Percentiles rank a stretch among this genome's conserved stretches.
Evolutionary conservation across 2,329 filamentous ascomycete genomes (phyloP).

Genomic region (Sclerotinia spermophila): DNA sequence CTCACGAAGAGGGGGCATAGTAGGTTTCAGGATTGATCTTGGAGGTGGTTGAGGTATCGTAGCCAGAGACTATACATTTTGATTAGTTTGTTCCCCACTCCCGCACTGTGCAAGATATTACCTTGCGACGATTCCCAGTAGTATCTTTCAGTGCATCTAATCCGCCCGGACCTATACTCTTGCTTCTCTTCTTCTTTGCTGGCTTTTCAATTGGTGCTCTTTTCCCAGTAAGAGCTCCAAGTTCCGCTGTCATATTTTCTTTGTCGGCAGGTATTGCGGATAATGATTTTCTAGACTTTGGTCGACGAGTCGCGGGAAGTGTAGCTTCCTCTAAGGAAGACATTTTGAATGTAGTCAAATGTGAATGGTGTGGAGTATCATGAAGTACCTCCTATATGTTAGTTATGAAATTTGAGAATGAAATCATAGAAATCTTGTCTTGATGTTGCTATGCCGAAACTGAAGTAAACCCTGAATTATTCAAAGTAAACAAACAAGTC

Average conservation of each 20-base stretch:
- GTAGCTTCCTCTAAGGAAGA: constrained; percentile 45
- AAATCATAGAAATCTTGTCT: constrained; percentile 21
- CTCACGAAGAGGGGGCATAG: constrained; percentile 62
- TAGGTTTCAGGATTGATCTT: constrained; percentile 77
- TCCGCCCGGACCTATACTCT: constrained; percentile 91
- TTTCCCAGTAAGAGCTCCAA: constrained; percentile 45
- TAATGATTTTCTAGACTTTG: constrained; percentile 65
- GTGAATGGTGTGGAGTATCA: background rate
- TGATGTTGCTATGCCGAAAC: constrained; percentile 21
- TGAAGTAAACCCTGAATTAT: constrained; percentile 23
- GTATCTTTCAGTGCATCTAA: constrained; percentile 75
- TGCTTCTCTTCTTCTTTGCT: constrained; percentile 75
- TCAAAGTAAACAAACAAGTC: constrained; percentile 24
- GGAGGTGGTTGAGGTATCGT: constrained; percentile 44
- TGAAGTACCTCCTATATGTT: background rate
- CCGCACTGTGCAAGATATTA: constrained; percentile 44
- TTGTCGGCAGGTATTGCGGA: constrained; percentile 64
- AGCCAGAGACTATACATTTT: constrained; percentile 31
- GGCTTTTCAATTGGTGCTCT: constrained; percentile 26
- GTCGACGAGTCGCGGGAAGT: constrained; percentile 52
- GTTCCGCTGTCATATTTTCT: constrained; percentile 72
- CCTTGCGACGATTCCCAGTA: constrained; percentile 75
- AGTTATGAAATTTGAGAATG: constrained; percentile 13
- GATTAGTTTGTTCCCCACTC: constrained; percentile 15
- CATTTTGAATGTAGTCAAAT: constrained; percentile 35